Conservation (phyloP, 805 yeast species). For the Torulaspora indica region DNA sequence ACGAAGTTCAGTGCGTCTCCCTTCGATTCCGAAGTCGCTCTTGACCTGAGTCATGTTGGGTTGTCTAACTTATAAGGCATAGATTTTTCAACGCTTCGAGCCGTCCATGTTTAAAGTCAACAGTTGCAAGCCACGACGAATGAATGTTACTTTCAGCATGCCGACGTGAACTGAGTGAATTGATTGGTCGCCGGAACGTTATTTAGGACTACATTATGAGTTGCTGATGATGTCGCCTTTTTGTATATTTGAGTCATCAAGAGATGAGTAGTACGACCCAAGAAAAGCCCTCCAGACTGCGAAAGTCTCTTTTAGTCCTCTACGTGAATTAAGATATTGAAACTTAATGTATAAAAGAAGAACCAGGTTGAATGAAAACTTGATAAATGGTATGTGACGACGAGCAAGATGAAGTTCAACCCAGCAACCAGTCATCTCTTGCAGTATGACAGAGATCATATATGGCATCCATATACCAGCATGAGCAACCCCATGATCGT, state of each 20-base stretch:
- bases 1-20: too few species aligned
- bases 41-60: slow-evolving; percentile 2
- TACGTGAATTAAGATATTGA: too few species aligned
- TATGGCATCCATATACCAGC: slow-evolving; percentile 36
- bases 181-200: background rate
- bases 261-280: too few species aligned
- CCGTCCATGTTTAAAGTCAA: background rate
- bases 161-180: background rate
- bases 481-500: slow-evolving; percentile 25
- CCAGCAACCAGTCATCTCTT: slow-evolving; percentile 10
- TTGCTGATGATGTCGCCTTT: too few species aligned
- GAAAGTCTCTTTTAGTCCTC: too few species aligned
- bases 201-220: too few species aligned
- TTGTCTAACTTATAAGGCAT: background rate
- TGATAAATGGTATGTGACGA: background rate
- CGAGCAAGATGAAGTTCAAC: slow-evolving; percentile 3
- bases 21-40: too few species aligned
- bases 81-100: background rate
- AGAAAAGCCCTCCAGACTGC: too few species aligned
- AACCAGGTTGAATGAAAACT: too few species aligned
- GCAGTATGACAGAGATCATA: slow-evolving; percentile 26
- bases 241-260: too few species aligned
- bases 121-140: background rate
- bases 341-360: too few species aligned
- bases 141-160: too few species aligned